Conservation (phyloP, 2,329 filamentous ascomycete species). For the Biscogniauxia sp. region DNA sequence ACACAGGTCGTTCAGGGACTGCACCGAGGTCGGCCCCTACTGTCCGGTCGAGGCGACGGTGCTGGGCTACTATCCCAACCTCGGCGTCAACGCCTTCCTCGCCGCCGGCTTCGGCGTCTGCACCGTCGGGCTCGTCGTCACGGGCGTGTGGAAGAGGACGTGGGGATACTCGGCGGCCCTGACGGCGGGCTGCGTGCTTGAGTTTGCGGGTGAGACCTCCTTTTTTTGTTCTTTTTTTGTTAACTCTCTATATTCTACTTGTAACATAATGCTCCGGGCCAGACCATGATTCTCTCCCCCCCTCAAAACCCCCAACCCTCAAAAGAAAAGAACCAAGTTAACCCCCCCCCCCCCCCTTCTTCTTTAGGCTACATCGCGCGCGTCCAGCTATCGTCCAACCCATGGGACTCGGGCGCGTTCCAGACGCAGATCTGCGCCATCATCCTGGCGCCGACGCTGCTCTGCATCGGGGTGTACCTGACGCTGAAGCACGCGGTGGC, state of each 20-base stretch:
- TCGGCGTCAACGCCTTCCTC: slow-evolving; percentile 56
- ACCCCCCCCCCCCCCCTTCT: neutral
- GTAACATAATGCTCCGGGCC: too few species aligned
- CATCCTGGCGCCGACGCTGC: slow-evolving; percentile 58
- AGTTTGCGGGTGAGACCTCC: slow-evolving; percentile 44
- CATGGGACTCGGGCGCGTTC: slow-evolving; percentile 54
- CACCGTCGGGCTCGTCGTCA: slow-evolving; percentile 38
- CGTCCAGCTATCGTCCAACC: slow-evolving; percentile 49
- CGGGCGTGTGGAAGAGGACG: slow-evolving; percentile 50
- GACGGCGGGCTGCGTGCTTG: slow-evolving; percentile 48
- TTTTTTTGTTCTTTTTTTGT: neutral
- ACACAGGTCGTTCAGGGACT: slow-evolving; percentile 29
- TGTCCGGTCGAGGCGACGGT: slow-evolving; percentile 55
- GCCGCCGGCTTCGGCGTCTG: slow-evolving; percentile 47
- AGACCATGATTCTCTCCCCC: too few species aligned
- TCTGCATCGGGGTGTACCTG: slow-evolving; percentile 63
- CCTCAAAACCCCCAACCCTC: too few species aligned
- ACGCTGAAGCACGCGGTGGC: slow-evolving; percentile 60
- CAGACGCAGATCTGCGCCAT: slow-evolving; percentile 59
- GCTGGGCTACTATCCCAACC: slow-evolving; percentile 55
- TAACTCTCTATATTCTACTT: too few species aligned
- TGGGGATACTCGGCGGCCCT: slow-evolving; percentile 54
- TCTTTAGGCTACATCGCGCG: slow-evolving; percentile 51
- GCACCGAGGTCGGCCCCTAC: slow-evolving; percentile 37
- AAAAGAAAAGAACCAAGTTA: neutral